phyloP scores from a whole-genome alignment of 495 filamentous ascomycete species.

The Letharia columbiana region DNA sequence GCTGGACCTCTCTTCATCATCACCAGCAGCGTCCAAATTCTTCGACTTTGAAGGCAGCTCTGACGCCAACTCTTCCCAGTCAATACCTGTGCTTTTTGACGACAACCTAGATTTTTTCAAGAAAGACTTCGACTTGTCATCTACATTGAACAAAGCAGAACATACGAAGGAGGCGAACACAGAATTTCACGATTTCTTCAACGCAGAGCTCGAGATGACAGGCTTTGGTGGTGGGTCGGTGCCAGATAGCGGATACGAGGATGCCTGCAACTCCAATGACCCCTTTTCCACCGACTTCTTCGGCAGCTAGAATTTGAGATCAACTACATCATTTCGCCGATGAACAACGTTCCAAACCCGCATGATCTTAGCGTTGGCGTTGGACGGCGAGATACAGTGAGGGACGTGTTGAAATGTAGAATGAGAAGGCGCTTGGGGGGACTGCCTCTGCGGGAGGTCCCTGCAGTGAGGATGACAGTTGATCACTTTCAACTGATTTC shows the following conservation, averaged over 20 bases:
- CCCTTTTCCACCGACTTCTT: constrained; percentile 3
- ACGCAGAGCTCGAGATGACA: constrained; percentile 13
- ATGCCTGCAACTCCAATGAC: neutral
- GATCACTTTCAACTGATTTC: neutral
- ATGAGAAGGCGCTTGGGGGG: neutral
- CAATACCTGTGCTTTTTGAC: neutral
- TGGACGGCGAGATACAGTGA: constrained; percentile 1
- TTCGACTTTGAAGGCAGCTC: constrained; percentile 18
- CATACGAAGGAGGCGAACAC: neutral
- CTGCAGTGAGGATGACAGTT: neutral
- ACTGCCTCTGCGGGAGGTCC: neutral
- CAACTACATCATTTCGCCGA: neutral
- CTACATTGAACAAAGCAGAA: neutral
- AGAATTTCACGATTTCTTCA: constrained; percentile 8
- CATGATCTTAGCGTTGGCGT: constrained; percentile 17
- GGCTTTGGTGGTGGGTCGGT: neutral
- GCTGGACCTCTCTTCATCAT: constrained; percentile 27
- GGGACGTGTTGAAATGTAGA: neutral
- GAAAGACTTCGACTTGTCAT: constrained; percentile 13
- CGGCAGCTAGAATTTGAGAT: neutral
- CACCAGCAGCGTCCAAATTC: constrained; percentile 21
- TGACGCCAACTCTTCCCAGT: constrained; percentile 12
- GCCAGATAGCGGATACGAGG: neutral
- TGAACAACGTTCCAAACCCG: neutral
- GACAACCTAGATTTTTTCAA: constrained; percentile 8